Percentiles rank a stretch among this genome's conserved stretches.
phyloP scores from a whole-genome alignment of 2,329 filamentous ascomycete species.

The Trichoderma semiorbis region DNA sequence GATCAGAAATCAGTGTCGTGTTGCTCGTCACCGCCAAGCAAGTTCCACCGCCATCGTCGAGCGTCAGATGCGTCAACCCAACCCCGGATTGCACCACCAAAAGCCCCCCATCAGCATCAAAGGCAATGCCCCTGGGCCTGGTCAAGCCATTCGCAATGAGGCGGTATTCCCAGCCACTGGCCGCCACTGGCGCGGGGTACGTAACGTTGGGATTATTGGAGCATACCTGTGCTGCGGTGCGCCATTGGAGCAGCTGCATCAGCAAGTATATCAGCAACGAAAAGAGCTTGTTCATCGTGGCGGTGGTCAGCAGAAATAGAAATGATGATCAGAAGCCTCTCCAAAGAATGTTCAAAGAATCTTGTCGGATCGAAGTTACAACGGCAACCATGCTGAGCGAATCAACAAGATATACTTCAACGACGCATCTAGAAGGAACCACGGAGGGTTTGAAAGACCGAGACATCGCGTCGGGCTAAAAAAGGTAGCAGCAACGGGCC shows the following conservation, averaged over 20 bases:
- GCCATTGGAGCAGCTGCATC: not conserved
- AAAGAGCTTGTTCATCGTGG: not conserved
- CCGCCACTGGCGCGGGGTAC: constrained; percentile 37
- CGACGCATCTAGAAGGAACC: not conserved
- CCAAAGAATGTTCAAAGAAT: not conserved
- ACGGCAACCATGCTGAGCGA: not conserved
- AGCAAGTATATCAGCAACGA: not conserved
- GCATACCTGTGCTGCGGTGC: constrained; percentile 27
- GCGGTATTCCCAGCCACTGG: constrained; percentile 43
- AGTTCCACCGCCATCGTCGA: constrained; percentile 41
- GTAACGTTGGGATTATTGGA: constrained; percentile 33
- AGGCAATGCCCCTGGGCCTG: constrained; percentile 43
- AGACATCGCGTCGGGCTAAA: not conserved
- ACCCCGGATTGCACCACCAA: constrained; percentile 43
- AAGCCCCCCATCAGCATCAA: constrained; percentile 44
- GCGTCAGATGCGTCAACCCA: constrained; percentile 40
- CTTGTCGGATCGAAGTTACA: not conserved
- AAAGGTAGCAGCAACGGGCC: not conserved
- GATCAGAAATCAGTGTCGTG: constrained; percentile 36
- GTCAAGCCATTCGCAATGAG: constrained; percentile 41
- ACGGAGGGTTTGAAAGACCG: not conserved
- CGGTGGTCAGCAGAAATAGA: not conserved
- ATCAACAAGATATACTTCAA: not conserved
- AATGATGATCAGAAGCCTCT: not conserved
- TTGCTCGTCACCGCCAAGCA: constrained; percentile 39